Base-by-base conservation (phyloP, 2,329 filamentous ascomycete genomes). In the Ceratocystis cacaofunesta region DNA sequence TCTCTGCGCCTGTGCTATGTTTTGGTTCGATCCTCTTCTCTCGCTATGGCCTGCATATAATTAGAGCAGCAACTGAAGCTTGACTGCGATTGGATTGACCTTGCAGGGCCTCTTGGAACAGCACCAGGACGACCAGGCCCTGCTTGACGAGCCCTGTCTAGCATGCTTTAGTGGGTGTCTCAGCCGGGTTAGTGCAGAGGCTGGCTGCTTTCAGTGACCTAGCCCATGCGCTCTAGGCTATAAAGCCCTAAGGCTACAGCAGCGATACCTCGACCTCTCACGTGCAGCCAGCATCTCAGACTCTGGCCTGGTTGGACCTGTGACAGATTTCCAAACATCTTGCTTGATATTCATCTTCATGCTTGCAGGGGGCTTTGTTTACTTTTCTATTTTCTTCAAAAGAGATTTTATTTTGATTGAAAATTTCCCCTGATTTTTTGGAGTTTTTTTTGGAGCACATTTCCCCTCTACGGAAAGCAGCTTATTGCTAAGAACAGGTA, bases 301-400 rank as follows among this genome's bases (percentile, higher is more conserved):
- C 22, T 57, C 28, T 57, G 52, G 52, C 52, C 52, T 41, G 36
- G 36, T 12, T 5, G 10, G 3, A 12, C 10, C 36, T 57, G 52
- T 57, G 52, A 19, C 52, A 57, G 52, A 57, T 30, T 32, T 30
- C 52, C 30, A 57, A 32, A 57, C 52, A 57, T 25, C 22, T 52
- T 10, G 48, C 36, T 57, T 43, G 57, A n/a, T 22, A 17, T 43
- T 43, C 57, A 28, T 61, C n/a, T 32, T 22, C 32, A n/a, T 19
- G 32, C 30, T 32, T 57, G 25, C 52, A 57, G 30, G 52, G 52
- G 52, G n/a, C 10, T 62, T 61, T 61, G 58, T 62, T 43, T 62
- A 30, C 60, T 62, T 43, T 62, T n/a, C 12, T 30, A 15, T 41
- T 41, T 12, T 41, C 36, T 41, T 15, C 36, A 22, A 25, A 10